Evolutionary conservation across 306 rosid species (phyloP), one percentile per base, ranked within the genome.

Genomic region (Glycine soja): DNA sequence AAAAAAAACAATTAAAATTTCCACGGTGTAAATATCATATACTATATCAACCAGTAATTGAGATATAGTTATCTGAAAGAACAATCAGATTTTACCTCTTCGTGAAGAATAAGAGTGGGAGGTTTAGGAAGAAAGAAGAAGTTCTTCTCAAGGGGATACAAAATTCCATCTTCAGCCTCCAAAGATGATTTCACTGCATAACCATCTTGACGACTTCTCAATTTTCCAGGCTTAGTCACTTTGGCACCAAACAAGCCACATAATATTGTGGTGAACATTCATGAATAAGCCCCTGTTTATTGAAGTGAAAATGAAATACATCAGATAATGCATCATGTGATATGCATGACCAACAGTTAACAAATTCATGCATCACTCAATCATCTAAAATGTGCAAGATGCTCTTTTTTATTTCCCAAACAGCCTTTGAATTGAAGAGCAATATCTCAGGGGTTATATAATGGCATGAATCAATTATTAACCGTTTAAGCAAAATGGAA

Each of bases 81-180:
- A 45, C 38, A 81, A 57, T 32, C 71, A 54, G 50, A 74, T 16
- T 58, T 61, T 80, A 92, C 99, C 97, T 92, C 93, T 73, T 96
- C 99, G 51, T 96, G 99, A 83, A 93, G 92, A 85, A 96, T 93
- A 83, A 96, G 98, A 54, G 98, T 93, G 67, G 99, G 99, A 63
- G 98, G 99, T 71, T 96, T 96, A 24, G 99, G 99, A 66, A 96
- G 90, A 87, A 96, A 96, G 88, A 96, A 96, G 90, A 96, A 96
- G 90, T 98, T 92, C 89, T 96, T 93, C 84, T 96, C 99, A 52
- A 96, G 99, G 16, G 99, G 99, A 88, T 92, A 96, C 57, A 96
- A 78, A 62, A 96, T 93, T 72, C 99, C 99, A 86, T 96, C 98
- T 90, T 93, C 99, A 81, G 98, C 99, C 88, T 96, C 93, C 87